Evolutionary conservation across 306 rosid genomes (phyloP), one percentile per base, ranked within the genome.

Genomic region (Argentina anserina): DNA sequence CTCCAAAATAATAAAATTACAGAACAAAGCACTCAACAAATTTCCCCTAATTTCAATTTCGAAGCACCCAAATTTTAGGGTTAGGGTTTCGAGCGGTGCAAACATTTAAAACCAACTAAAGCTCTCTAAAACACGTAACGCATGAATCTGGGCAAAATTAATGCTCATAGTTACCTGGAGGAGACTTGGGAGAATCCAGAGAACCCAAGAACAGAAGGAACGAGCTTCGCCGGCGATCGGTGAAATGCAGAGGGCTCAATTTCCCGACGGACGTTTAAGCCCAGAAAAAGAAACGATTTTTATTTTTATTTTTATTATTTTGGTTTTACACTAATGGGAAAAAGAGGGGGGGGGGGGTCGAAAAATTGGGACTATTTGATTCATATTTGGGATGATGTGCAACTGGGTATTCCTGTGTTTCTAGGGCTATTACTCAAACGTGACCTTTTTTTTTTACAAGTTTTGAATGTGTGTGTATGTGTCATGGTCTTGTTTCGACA

Each of bases 241-340:
- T 41, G 64, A 80, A 68, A 64, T 74, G 65, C 65, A 28, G 84
- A 37, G 36, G 1, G 36, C 52, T 71, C 60, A 79, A 83, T 71
- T 81, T 86, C 84, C 88, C 88, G 88, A 81, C 81, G 46, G 81
- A 76, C 83, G 69, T 76, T 77, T 75, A 84, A 67, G 87, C 79
- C 43, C 58, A 62, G 28, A 72, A 52, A 33, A 42, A 73, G 69
- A 71, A 79, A 78, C 69, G 74, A 70, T 18, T 61, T 60, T 15
- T 29, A 6, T 31, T 15, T 60, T 60, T 1, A 33, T 0, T 13
- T 61, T 79, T 8, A 2, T 50, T 50, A n/a, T 50, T 10, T 50
- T 33, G 36, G 14, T 42, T 86, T 84, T 68, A 80, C 81, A 77
- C 74, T 41, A 10, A 4, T 34, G 75, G 40, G 64, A 46, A 55